Conservation (phyloP, 108 stramenopile genomes). For the Fragilaria crotonensis region DNA sequence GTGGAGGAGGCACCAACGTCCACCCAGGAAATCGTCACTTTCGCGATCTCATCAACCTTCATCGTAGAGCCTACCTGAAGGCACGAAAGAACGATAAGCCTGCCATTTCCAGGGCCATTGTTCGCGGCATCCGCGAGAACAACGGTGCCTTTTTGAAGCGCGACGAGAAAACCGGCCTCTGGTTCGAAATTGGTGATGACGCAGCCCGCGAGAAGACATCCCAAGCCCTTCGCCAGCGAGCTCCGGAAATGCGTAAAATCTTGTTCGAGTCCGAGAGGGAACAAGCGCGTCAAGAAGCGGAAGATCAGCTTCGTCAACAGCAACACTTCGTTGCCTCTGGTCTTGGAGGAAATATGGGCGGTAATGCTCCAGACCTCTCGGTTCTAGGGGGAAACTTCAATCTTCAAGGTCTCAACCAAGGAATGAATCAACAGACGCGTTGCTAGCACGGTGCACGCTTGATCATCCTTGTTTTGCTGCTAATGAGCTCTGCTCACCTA, state of each 20-base stretch:
- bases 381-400: background rate
- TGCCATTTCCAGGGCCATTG: constrained; percentile 53
- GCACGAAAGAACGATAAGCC: constrained; percentile 50
- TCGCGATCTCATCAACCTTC: constrained; percentile 29
- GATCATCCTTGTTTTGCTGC: no score
- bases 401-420: background rate
- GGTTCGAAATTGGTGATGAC: constrained; percentile 63
- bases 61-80: constrained; percentile 28
- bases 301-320: constrained; percentile 11
- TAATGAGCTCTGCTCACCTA: no score
- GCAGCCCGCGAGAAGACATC: constrained; percentile 67
- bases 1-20: constrained; percentile 54
- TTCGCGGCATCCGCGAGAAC: constrained; percentile 50
- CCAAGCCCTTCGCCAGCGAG: constrained; percentile 66
- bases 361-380: no score
- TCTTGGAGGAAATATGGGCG: background rate
- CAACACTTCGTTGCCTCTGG: background rate
- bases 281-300: constrained; percentile 11
- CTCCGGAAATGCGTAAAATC: constrained; percentile 70
- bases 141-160: constrained; percentile 70
- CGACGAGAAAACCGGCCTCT: constrained; percentile 40
- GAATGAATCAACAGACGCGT: no score
- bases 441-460: no score
- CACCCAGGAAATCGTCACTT: constrained; percentile 53
- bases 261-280: constrained; percentile 48